Percentiles rank a stretch among this genome's conserved stretches.
phyloP scores from a whole-genome alignment of 495 filamentous ascomycete species.

The Glarea lozoyensis region DNA sequence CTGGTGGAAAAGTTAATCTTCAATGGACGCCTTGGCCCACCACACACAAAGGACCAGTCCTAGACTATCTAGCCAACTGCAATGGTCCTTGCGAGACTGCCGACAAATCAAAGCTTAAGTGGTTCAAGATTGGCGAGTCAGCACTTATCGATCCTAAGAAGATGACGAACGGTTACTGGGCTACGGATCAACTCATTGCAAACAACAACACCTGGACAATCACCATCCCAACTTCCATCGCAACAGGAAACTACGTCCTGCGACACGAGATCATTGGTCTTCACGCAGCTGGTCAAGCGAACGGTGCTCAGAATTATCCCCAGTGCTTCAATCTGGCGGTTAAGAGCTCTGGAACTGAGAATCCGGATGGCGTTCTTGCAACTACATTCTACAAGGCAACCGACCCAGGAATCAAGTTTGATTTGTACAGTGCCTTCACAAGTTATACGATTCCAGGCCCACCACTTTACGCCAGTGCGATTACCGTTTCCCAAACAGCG shows the following conservation, averaged over 20 bases:
- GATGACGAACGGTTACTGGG: slow-evolving; percentile 39
- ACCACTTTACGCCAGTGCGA: slow-evolving; percentile 32
- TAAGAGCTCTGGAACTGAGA: slow-evolving; percentile 50
- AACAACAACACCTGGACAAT: slow-evolving; percentile 64
- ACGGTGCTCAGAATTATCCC: slow-evolving; percentile 72
- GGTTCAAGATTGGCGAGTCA: slow-evolving; percentile 63
- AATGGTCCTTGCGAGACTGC: slow-evolving; percentile 53
- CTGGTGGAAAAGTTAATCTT: slow-evolving; percentile 33
- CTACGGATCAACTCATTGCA: slow-evolving; percentile 56
- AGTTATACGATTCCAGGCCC: slow-evolving; percentile 50
- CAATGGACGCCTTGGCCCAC: slow-evolving; percentile 29
- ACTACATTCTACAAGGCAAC: slow-evolving; percentile 53
- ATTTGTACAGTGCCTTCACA: slow-evolving; percentile 46
- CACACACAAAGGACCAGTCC: slow-evolving; percentile 54
- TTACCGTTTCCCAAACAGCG: slow-evolving; percentile 4
- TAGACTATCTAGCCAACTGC: slow-evolving; percentile 70
- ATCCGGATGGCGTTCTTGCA: slow-evolving; percentile 48
- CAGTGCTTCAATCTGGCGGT: slow-evolving; percentile 67
- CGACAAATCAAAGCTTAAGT: slow-evolving; percentile 54
- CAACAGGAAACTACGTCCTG: slow-evolving; percentile 65
- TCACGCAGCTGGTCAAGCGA: slow-evolving; percentile 47
- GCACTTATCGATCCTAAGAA: slow-evolving; percentile 45
- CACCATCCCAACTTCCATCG: slow-evolving; percentile 56
- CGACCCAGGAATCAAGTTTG: slow-evolving; percentile 57
- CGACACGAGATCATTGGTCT: slow-evolving; percentile 77